Conservation (phyloP, 495 filamentous ascomycete species). For the Hypoxylon fuscum region DNA sequence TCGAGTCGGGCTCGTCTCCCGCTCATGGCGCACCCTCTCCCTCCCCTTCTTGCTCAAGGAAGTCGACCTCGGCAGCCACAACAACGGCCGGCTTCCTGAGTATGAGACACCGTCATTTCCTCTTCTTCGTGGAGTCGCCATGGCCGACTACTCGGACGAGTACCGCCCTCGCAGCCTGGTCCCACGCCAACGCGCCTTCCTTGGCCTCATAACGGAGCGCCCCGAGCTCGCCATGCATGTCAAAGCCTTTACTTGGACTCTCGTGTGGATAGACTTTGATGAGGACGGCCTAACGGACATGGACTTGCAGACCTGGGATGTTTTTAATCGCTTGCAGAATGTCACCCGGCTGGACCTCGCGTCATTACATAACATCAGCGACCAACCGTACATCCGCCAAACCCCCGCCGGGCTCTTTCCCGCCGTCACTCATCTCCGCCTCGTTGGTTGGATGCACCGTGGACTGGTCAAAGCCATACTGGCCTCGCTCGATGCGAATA, state of each 20-base stretch:
- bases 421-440: constrained; percentile 12
- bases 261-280: background rate
- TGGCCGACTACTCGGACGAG: background rate
- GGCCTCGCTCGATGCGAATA: constrained; percentile 5
- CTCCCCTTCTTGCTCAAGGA: background rate
- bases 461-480: constrained; percentile 16
- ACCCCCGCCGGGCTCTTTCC: constrained; percentile 11
- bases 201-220: background rate
- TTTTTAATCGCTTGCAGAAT: background rate
- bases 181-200: background rate
- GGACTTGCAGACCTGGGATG: background rate
- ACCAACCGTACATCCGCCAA: constrained; percentile 2
- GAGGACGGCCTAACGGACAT: background rate
- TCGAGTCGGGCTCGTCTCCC: background rate
- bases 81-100: background rate
- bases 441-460: constrained; percentile 13
- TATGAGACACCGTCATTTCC: background rate
- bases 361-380: background rate
- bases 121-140: background rate
- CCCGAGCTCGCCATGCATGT: background rate
- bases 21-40: background rate
- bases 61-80: background rate
- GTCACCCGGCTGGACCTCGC: background rate
- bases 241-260: background rate
- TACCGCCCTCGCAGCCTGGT: background rate